Base-by-base conservation (phyloP, 768 basidiomycete genomes). In the Dentipellis sp. region DNA sequence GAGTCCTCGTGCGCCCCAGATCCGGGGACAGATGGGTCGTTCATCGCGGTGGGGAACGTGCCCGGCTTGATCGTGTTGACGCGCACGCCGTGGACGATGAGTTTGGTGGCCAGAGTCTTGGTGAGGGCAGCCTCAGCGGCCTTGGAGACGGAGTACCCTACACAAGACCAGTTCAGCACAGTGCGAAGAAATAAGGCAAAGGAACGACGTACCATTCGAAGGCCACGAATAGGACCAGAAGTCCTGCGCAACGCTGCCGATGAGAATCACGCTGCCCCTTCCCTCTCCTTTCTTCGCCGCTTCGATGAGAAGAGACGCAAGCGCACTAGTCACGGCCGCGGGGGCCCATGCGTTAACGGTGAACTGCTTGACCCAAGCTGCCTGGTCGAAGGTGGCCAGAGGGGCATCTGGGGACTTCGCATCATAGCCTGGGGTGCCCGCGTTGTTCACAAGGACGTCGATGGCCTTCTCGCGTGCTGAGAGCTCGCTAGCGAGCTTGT, bases 381-480 rank as follows among this genome's bases (percentile, higher is more conserved):
- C 76, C 51, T 80, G 75, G 4, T 79, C 74, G 66, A 87, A 90
- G 52, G 82, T 84, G 48, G 74, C 73, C 5, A 79, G 76, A 12
- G 78, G 75, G 1, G 82, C 84, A 9, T 78, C 73, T 46, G 59
- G 48, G 29, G 61, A 52, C 12, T 59, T 29, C 3, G 29, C 3
- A 29, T 29, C 29, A 73, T 19, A 34, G 1, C 79, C 80, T 59
- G 88, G 3, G 3, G 6, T 81, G 19, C 84, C 87, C 16, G 87
- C 85, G 68, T 90, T 90, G 66, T 88, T 88, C 61, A 90, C 73
- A 56, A 90, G 78, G 42, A 89, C 72, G 67, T 89, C 83, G 56
- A 89, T 75, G 66, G 80, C 85, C 4, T 86, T 85, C 63, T 86
- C 83, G 10, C 77, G 75, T 38, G 73, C 70, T 64, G 78, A 79